phyloP scores from a whole-genome alignment of 805 yeast species.

The Debaryomyces castellii region DNA sequence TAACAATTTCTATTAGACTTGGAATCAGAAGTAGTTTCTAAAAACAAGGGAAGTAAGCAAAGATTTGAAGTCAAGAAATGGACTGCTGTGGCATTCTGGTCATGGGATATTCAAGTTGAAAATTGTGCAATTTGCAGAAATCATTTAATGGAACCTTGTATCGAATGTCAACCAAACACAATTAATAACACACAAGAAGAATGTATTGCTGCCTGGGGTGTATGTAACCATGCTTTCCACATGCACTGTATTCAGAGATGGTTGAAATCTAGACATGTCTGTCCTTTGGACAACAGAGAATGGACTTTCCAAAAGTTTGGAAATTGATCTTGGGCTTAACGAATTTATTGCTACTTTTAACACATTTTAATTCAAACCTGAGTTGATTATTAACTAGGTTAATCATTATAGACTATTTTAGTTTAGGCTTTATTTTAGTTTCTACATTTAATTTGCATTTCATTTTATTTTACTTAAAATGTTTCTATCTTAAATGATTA shows the following conservation, averaged over 20 bases:
- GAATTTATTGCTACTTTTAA: neutral
- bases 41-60: constrained; percentile 44
- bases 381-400: neutral
- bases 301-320: constrained; percentile 79
- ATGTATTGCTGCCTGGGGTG: constrained; percentile 97
- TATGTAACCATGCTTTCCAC: constrained; percentile 97
- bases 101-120: constrained; percentile 95
- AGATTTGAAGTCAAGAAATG: constrained; percentile 93
- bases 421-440: neutral
- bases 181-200: constrained; percentile 60
- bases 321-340: constrained; percentile 29
- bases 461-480: neutral
- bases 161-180: constrained; percentile 89
- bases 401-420: neutral
- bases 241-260: constrained; percentile 94
- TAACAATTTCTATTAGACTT: constrained; percentile 15
- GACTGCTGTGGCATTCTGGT: constrained; percentile 99
- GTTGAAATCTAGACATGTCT: constrained; percentile 91
- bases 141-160: constrained; percentile 97
- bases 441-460: constrained; percentile 1
- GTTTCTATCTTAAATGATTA: neutral
- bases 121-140: constrained; percentile 98
- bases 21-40: constrained; percentile 19
- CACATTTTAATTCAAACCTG: neutral
- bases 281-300: constrained; percentile 93